These are phyloP conservation scores for Kurtzmaniella natalensis DNA, from an alignment of 1,139 yeast species.

Conservation along the genomic window DNA sequence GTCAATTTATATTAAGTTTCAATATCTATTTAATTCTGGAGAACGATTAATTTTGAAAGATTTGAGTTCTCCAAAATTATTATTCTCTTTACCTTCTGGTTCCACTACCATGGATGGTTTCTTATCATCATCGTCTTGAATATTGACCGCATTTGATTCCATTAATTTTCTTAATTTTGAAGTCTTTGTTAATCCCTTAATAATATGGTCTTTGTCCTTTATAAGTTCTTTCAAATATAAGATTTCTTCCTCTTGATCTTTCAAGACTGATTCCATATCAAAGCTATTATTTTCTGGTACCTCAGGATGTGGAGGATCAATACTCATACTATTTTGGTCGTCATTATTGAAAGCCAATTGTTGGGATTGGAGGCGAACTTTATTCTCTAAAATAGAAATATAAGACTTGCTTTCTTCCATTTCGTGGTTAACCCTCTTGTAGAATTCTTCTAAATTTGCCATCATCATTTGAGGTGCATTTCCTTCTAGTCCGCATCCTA, in stretches of 20 bases:
- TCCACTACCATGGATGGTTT: neutral
- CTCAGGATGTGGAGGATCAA: slow-evolving; percentile 5
- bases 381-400: slow-evolving; percentile 57
- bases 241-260: slow-evolving; percentile 70
- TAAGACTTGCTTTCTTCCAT: slow-evolving; percentile 63
- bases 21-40: neutral
- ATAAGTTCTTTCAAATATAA: slow-evolving; percentile 57
- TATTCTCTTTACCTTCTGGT: slow-evolving; percentile 6
- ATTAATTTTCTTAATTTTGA: slow-evolving; percentile 47
- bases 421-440: slow-evolving; percentile 41
- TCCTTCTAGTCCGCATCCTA: slow-evolving; percentile 31
- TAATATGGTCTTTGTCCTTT: slow-evolving; percentile 70
- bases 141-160: slow-evolving; percentile 26
- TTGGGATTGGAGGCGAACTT: slow-evolving; percentile 33
- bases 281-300: neutral
- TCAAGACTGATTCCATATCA: slow-evolving; percentile 24
- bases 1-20: neutral
- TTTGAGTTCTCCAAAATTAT: slow-evolving; percentile 5
- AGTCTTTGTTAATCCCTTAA: slow-evolving; percentile 65
- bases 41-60: slow-evolving; percentile 5
- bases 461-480: slow-evolving; percentile 35
- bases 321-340: slow-evolving; percentile 12
- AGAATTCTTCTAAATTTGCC: slow-evolving; percentile 45
- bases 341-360: slow-evolving; percentile 12
- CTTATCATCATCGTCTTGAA: neutral